Evolutionary conservation across 805 yeast genomes (phyloP), one percentile per base, ranked within the genome.

Genomic region (Ascoidea tarda): DNA sequence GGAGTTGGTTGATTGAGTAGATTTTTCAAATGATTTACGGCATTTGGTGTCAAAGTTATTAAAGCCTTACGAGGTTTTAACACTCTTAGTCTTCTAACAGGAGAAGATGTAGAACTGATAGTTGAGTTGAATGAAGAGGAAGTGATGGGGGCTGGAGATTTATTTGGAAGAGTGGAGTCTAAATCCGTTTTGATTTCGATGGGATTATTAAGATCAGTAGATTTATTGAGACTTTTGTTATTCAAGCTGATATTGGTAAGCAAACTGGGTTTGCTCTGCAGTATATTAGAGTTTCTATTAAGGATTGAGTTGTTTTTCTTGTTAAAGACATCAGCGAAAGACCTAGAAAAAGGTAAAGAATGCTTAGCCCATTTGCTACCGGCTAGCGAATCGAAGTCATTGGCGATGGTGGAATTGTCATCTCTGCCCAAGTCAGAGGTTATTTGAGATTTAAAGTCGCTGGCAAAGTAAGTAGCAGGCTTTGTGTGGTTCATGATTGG

Each of bases 51-150:
- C 51, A 93, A 72, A 5, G 95, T 78, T 49, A 93, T 87, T 50
- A 91, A 82, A 1, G 97, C 96, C 69, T 87, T 93, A 58, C 95
- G 76, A 5, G 98, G 96, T 62, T 81, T 79, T 54, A 93, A 71
- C 31, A 78, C 75, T 70, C 93, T 79, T 68, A 90, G 72, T 52
- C 72, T 71, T 62, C 67, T 69, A 52, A 66, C 63, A 28, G 60
- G 55, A 6, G 57, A 49, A 47, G 61, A 52, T 38, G 56, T 32
- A 32, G 60, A 32, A 16, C 61, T 50, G 33, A 63, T 53, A 31
- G 64, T 51, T 54, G 65, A 33, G 47, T 56, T 16, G 54, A 63
- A 28, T 50, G 63, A 32, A 47, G 59, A 46, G 49, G 60, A 47
- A 46, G 59, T 47, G 44, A 59, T 31, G 49, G 62, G 33, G n/a